Percentiles rank a stretch among this genome's conserved stretches.
Conservation (phyloP, 202 grass and related monocot genomes). For the Dendrocalamus latiflorus region DNA sequence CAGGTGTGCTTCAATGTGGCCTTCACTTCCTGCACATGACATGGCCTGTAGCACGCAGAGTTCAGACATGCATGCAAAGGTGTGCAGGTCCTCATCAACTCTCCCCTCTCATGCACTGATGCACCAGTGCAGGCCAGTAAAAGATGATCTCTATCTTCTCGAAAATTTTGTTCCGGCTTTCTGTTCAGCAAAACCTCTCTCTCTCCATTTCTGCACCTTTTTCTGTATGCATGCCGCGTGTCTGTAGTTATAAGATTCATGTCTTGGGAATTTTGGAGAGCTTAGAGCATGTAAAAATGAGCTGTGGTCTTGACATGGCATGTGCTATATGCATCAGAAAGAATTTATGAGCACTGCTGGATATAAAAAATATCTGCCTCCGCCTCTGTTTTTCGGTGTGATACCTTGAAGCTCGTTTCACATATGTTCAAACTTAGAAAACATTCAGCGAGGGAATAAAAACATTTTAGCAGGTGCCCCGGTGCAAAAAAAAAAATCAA, state of each 20-base stretch:
- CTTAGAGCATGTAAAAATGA: not conserved
- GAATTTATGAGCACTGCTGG: not conserved
- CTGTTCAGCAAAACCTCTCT: not conserved
- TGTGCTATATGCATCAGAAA: not conserved
- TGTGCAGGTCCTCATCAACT: conserved; percentile 1
- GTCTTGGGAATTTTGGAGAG: not conserved
- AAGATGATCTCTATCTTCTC: not conserved
- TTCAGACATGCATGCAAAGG: not conserved
- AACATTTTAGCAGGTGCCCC: not conserved
- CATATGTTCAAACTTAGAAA: conserved; percentile 25
- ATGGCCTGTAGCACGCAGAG: not conserved
- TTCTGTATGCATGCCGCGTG: not conserved
- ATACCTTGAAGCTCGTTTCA: conserved; percentile 7
- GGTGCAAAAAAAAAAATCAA: too few species aligned
- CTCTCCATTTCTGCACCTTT: not conserved
- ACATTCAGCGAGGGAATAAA: not conserved
- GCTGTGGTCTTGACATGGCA: not conserved
- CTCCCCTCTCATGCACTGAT: not conserved
- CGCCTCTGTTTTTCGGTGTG: not conserved
- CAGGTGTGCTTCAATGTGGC: conserved; percentile 29
- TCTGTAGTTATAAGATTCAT: too few species aligned
- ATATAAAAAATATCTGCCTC: not conserved
- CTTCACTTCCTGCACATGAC: conserved; percentile 31
- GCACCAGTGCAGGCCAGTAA: not conserved
- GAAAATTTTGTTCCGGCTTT: not conserved